Evolutionary conservation across 805 yeast genomes (phyloP).

Genomic region (Priceomyces haplophilus): DNA sequence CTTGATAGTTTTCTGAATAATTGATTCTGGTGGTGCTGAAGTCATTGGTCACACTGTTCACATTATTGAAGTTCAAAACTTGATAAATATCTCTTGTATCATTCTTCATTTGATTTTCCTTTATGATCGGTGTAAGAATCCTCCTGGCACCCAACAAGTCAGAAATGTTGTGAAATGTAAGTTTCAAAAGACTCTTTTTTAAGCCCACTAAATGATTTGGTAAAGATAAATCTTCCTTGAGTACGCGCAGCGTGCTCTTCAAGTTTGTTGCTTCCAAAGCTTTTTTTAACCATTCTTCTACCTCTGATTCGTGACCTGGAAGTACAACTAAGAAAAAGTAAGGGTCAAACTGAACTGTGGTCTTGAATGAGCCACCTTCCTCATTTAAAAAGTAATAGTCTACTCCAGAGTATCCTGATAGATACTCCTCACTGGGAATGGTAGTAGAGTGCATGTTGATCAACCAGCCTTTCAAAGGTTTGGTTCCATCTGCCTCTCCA

Average conservation of each 20-base stretch:
- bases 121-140: slow-evolving; percentile 63
- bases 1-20: slow-evolving; percentile 27
- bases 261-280: slow-evolving; percentile 57
- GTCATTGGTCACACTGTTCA: slow-evolving; percentile 11
- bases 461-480: slow-evolving; percentile 78
- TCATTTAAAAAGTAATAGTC: slow-evolving; percentile 93
- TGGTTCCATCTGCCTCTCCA: slow-evolving; percentile 54
- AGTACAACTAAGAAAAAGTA: slow-evolving; percentile 72
- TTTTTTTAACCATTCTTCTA: slow-evolving; percentile 79
- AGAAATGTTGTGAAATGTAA: slow-evolving; percentile 69
- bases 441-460: slow-evolving; percentile 90
- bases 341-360: slow-evolving; percentile 80
- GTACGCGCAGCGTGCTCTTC: slow-evolving; percentile 52
- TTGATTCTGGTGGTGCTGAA: slow-evolving; percentile 20
- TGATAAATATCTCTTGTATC: slow-evolving; percentile 68
- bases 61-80: slow-evolving; percentile 44
- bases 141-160: slow-evolving; percentile 78
- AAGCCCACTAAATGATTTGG: slow-evolving; percentile 87
- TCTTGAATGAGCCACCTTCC: slow-evolving; percentile 94
- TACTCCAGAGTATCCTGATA: slow-evolving; percentile 80
- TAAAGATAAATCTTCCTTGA: slow-evolving; percentile 75
- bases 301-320: slow-evolving; percentile 64
- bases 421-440: slow-evolving; percentile 53
- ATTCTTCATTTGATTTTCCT: slow-evolving; percentile 58
- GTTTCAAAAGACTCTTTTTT: slow-evolving; percentile 57